Evolutionary conservation across 2,329 filamentous ascomycete genomes (phyloP).

Genomic region (Elsinoe necatrix): DNA sequence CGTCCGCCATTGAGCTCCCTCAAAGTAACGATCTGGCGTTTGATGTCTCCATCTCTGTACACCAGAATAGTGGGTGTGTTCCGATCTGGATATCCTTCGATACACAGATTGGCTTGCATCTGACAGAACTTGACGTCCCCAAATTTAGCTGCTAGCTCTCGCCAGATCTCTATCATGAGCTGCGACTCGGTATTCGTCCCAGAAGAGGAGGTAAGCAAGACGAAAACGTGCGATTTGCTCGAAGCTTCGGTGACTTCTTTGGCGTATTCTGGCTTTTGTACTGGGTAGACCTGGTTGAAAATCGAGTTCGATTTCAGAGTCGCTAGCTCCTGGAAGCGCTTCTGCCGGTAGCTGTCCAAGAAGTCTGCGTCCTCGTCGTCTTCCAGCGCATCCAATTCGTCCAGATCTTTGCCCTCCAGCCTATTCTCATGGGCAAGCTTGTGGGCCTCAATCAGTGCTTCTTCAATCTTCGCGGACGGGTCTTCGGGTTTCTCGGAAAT

Average conservation of each 20-base stretch:
- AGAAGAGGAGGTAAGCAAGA: conserved; percentile 70
- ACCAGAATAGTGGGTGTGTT: conserved; percentile 93
- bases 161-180: conserved; percentile 77
- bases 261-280: conserved; percentile 90
- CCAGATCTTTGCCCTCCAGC: conserved; percentile 85
- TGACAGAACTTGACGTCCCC: conserved; percentile 97
- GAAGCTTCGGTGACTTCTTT: conserved; percentile 89
- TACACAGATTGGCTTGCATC: conserved; percentile 83
- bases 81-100: conserved; percentile 88
- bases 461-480: conserved; percentile 90
- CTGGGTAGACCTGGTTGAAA: conserved; percentile 83
- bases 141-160: conserved; percentile 72
- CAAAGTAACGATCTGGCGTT: conserved; percentile 84
- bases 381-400: conserved; percentile 87
- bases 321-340: conserved; percentile 75
- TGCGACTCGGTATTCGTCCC: conserved; percentile 79
- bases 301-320: conserved; percentile 66
- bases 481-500: conserved; percentile 98
- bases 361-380: conserved; percentile 94
- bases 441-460: conserved; percentile 78
- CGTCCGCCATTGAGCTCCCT: conserved; percentile 65
- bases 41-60: conserved; percentile 88
- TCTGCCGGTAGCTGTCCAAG: conserved; percentile 76
- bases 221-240: conserved; percentile 56
- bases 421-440: conserved; percentile 83